Evolutionary conservation across 1,284 basidiomycete genomes (phyloP), one percentile per base, ranked within the genome.

Genomic region (Bjerkandera adusta): DNA sequence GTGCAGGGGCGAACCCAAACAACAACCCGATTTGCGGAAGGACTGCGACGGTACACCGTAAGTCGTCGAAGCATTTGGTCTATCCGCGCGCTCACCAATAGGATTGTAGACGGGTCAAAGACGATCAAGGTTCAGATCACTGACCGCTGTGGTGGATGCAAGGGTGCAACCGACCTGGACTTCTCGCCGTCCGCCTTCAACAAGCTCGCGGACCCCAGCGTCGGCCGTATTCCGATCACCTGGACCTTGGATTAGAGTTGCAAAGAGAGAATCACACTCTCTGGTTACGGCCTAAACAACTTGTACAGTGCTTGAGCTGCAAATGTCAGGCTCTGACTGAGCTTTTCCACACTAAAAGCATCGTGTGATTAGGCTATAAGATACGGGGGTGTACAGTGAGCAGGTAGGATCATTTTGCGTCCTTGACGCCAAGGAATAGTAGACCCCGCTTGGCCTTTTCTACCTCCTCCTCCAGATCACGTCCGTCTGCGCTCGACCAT

Each of bases 361-460:
- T n/a, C n/a, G n/a, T n/a, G n/a, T n/a, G n/a, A n/a, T n/a, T n/a
- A n/a, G n/a, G n/a, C n/a, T n/a, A n/a, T n/a, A n/a, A n/a, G n/a
- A 16, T 29, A n/a, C n/a, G n/a, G n/a, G n/a, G n/a, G 5, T n/a
- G 13, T 5, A 8, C 25, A 32, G 12, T 12, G 39, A 41, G n/a
- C 18, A 42, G 18, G 6, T 5, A n/a, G 33, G 10, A 36, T 46
- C 44, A 47, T 26, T 43, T 40, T 3, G 37, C 36, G 22, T 52
- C 47, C 49, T 90, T 92, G 49, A 93, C 74, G 33, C 86, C 84
- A 49, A 93, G 73, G 64, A 96, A 95, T 57, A 89, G 68, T 66
- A 96, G 66, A 0, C 93, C 93, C 50, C 84, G 74, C 67, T 85
- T 84, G 36, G 89, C 83, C 55, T 81, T 72, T 63, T 85, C 88